Percentiles rank a stretch among this genome's conserved stretches.
phyloP scores from a whole-genome alignment of 2,329 filamentous ascomycete species.

The Amylocarpus encephaloides region DNA sequence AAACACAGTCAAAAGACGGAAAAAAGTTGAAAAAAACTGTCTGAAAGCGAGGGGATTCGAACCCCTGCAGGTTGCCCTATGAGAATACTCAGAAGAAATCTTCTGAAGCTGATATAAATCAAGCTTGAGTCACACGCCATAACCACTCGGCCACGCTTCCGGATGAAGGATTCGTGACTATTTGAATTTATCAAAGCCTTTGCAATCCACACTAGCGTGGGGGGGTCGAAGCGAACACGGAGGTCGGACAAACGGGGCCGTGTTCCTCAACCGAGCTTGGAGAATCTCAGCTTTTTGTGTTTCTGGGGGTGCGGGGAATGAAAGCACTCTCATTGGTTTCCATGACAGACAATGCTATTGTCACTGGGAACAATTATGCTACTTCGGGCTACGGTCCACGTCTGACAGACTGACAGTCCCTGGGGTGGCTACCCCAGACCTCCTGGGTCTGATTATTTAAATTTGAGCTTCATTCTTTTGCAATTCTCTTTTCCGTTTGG shows the following conservation, averaged over 20 bases:
- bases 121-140: slow-evolving; percentile 27
- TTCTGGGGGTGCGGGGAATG: neutral
- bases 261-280: neutral
- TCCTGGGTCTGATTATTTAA: too few species aligned
- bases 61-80: slow-evolving; percentile 28
- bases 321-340: neutral
- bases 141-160: slow-evolving; percentile 26
- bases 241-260: neutral
- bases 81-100: slow-evolving; percentile 19
- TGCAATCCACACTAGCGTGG: neutral
- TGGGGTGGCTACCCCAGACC: too few species aligned
- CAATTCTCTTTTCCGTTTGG: too few species aligned
- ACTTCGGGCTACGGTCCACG: too few species aligned
- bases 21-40: slow-evolving; percentile 17
- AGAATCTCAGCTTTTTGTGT: neutral
- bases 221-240: neutral
- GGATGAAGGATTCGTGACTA: neutral
- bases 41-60: slow-evolving; percentile 23
- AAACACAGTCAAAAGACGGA: neutral
- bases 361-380: neutral
- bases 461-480: too few species aligned
- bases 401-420: too few species aligned
- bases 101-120: slow-evolving; percentile 6
- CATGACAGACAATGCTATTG: neutral
- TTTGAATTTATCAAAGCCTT: neutral